phyloP scores from a whole-genome alignment of 2,329 filamentous ascomycete genomes.

The Drechmeria coniospora region DNA sequence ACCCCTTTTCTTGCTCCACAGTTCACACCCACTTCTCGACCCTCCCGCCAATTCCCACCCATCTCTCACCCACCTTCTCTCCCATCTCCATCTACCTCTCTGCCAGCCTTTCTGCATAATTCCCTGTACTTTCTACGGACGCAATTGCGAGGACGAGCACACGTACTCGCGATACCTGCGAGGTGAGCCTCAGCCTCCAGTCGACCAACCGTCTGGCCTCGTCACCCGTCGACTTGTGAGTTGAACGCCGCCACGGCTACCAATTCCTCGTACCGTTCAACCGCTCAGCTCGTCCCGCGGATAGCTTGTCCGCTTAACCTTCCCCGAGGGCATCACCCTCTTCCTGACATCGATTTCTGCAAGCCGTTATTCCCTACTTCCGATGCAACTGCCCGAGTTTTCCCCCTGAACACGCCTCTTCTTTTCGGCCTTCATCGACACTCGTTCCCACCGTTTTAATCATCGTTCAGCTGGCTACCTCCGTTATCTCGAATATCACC shows the following conservation, averaged over 20 bases:
- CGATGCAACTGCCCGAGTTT: too few relatives aligned
- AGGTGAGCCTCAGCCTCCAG: constrained; percentile 4
- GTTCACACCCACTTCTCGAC: too few relatives aligned
- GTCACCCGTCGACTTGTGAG: too few relatives aligned
- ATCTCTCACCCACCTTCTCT: too few relatives aligned
- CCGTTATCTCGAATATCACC: constrained; percentile 5
- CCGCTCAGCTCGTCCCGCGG: constrained; percentile 7
- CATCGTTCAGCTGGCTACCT: constrained; percentile 12
- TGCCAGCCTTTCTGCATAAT: constrained; percentile 16
- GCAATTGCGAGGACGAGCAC: too few relatives aligned
- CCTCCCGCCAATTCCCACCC: too few relatives aligned
- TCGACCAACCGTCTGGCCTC: too few relatives aligned
- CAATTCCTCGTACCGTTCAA: not conserved
- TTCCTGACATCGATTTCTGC: constrained; percentile 11
- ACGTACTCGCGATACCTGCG: constrained; percentile 5
- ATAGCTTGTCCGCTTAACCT: constrained; percentile 10
- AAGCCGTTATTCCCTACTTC: constrained; percentile 8
- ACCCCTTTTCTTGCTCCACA: too few relatives aligned
- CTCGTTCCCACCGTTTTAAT: constrained; percentile 15
- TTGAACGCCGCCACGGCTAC: too few relatives aligned
- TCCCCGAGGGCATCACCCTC: constrained; percentile 10
- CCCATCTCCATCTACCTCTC: too few relatives aligned
- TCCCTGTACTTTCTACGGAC: constrained; percentile 15
- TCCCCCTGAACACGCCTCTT: constrained; percentile 7
- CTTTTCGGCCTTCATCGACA: constrained; percentile 13